Conservation (phyloP, 1,284 basidiomycete species). For the Xerocomus minutiporus region DNA sequence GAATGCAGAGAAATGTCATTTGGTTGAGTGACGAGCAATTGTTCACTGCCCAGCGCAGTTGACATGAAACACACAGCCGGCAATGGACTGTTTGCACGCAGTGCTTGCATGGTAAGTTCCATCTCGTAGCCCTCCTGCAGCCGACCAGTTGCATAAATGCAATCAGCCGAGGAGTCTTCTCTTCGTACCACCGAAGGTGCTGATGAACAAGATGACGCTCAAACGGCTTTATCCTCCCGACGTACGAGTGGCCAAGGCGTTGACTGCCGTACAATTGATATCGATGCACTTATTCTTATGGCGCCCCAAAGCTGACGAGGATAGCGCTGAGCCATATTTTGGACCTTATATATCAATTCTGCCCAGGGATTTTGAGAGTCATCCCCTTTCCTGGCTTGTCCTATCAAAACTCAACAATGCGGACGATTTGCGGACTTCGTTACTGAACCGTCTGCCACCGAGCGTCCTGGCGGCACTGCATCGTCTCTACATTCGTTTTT, state of each 20-base stretch:
- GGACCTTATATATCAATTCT: conserved; percentile 73
- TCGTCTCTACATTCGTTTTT: conserved; percentile 49
- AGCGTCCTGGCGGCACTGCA: conserved; percentile 45
- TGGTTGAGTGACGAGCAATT: conserved; percentile 32
- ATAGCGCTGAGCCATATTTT: conserved; percentile 57
- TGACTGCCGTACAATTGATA: conserved; percentile 57
- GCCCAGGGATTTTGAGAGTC: conserved; percentile 62
- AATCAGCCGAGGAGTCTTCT: conserved; percentile 51
- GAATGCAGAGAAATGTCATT: conserved; percentile 40
- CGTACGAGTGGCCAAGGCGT: conserved; percentile 15
- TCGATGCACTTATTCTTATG: conserved; percentile 61
- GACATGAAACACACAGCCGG: conserved; percentile 42
- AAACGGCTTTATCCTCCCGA: conserved; percentile 45
- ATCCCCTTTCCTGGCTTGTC: conserved; percentile 75
- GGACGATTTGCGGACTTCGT: conserved; percentile 14
- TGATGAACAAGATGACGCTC: conserved; percentile 71
- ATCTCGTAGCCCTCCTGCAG: no score
- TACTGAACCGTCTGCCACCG: conserved; percentile 50
- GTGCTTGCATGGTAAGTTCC: conserved; percentile 41
- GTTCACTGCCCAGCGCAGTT: conserved; percentile 1
- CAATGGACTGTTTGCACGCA: conserved; percentile 62
- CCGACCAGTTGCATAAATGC: background rate
- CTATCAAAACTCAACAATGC: conserved; percentile 13
- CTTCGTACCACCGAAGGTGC: conserved; percentile 59
- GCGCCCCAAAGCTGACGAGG: conserved; percentile 37